Conservation (phyloP, 106 monocot species). For the Xerophyta viscosa region DNA sequence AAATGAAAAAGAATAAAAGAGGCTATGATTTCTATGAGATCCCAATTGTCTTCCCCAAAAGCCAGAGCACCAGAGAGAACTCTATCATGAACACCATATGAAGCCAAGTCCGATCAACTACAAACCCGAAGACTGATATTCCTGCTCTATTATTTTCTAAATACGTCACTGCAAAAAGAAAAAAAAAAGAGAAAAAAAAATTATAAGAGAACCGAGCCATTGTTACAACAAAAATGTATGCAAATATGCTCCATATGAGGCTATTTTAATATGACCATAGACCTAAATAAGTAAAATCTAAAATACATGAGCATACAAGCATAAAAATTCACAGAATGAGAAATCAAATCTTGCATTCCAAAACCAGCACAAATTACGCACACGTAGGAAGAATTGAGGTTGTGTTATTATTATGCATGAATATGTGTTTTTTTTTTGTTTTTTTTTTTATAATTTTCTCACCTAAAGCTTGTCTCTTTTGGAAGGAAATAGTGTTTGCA, state of each 20-base stretch:
- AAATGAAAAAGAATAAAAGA: too few relatives aligned
- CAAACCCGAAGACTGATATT: constrained; percentile 86
- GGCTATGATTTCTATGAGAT: constrained; percentile 41
- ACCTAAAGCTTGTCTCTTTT: constrained; percentile 89
- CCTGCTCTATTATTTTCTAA: constrained; percentile 95
- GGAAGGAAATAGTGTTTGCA: constrained; percentile 47
- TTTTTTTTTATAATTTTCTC: constrained; percentile 4
- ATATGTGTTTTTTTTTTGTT: too few relatives aligned
- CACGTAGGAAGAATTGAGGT: too few relatives aligned
- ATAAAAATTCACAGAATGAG: background rate
- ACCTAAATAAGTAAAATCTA: too few relatives aligned
- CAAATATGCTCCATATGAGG: background rate
- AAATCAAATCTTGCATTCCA: too few relatives aligned
- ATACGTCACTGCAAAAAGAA: constrained; percentile 66
- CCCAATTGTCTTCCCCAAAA: constrained; percentile 84
- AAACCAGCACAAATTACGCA: too few relatives aligned
- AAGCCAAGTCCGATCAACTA: constrained; percentile 85
- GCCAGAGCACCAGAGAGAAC: constrained; percentile 75
- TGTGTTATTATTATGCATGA: too few relatives aligned
- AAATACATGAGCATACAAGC: too few relatives aligned
- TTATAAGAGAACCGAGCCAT: background rate
- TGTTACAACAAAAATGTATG: background rate
- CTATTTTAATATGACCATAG: too few relatives aligned
- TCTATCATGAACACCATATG: constrained; percentile 86
- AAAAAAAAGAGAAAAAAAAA: background rate